Evolutionary conservation across 495 filamentous ascomycete species (phyloP).

Genomic region (Neohortaea acidophila): DNA sequence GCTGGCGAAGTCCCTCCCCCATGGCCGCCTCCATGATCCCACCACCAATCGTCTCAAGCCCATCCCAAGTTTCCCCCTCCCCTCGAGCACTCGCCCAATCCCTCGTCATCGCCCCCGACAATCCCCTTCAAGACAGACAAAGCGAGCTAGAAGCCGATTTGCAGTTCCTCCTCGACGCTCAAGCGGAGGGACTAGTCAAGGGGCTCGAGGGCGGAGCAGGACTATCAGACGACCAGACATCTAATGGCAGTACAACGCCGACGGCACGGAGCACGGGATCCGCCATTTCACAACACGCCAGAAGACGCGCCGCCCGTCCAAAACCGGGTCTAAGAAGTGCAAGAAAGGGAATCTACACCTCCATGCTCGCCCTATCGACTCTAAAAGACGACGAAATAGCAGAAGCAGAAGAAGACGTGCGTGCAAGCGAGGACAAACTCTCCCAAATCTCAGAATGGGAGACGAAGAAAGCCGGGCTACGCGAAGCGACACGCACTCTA

Average conservation of each 20-base stretch:
- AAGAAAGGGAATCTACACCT: conserved; percentile 50
- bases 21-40: conserved; percentile 16
- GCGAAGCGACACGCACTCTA: conserved; percentile 35
- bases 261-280: conserved; percentile 25
- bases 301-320: conserved; percentile 38
- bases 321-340: conserved; percentile 51
- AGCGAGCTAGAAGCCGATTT: conserved; percentile 56
- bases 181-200: conserved; percentile 56
- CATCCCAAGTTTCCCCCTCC: conserved; percentile 9
- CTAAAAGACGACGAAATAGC: conserved; percentile 58
- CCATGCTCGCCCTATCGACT: conserved; percentile 55
- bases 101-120: conserved; percentile 20
- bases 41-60: conserved; percentile 18
- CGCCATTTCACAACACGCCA: conserved; percentile 15
- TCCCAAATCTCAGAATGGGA: conserved; percentile 45
- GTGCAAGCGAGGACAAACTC: conserved; percentile 42
- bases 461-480: conserved; percentile 33
- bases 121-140: conserved; percentile 37
- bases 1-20: conserved; percentile 13
- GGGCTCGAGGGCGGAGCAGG: conserved; percentile 33
- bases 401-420: conserved; percentile 41
- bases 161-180: conserved; percentile 69
- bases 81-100: background rate
- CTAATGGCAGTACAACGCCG: conserved; percentile 37
- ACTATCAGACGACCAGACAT: conserved; percentile 25